Percentiles rank a stretch among this genome's conserved stretches.
Conservation (phyloP, 768 basidiomycete genomes). For the Leccinum boreale region DNA sequence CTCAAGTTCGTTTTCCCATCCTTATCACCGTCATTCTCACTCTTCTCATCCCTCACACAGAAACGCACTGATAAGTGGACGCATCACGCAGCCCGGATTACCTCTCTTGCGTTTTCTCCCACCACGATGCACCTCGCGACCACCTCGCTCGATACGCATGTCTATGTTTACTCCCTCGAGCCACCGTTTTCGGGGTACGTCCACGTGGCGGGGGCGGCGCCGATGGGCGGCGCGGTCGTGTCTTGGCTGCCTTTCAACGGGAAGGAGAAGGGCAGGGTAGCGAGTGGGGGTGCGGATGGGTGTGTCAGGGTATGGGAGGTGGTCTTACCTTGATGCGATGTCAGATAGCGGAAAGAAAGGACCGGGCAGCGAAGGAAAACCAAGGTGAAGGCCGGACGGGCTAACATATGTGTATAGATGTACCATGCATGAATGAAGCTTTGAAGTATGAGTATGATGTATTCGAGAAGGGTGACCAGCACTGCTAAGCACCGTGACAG, state of each 20-base stretch:
- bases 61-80: slow-evolving; percentile 77
- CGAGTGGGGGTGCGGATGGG: slow-evolving; percentile 78
- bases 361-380: not conserved
- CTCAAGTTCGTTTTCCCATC: slow-evolving; percentile 38
- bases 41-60: slow-evolving; percentile 31
- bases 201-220: slow-evolving; percentile 79
- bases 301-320: slow-evolving; percentile 74
- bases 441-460: too few relatives aligned
- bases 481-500: too few relatives aligned
- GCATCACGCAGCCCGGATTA: slow-evolving; percentile 79
- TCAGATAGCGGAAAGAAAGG: not conserved
- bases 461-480: too few relatives aligned
- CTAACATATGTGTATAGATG: not conserved
- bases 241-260: slow-evolving; percentile 52
- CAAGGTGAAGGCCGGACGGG: not conserved
- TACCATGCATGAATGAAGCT: too few relatives aligned
- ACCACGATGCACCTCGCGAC: slow-evolving; percentile 68
- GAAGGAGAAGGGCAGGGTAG: slow-evolving; percentile 50
- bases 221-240: slow-evolving; percentile 81
- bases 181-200: slow-evolving; percentile 66
- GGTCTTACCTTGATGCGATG: slow-evolving; percentile 19
- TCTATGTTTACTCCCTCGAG: slow-evolving; percentile 81
- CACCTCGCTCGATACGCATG: slow-evolving; percentile 88
- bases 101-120: slow-evolving; percentile 47
- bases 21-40: not conserved